Base-by-base conservation (phyloP, 2,329 filamentous ascomycete genomes). In the Claviceps sp. region DNA sequence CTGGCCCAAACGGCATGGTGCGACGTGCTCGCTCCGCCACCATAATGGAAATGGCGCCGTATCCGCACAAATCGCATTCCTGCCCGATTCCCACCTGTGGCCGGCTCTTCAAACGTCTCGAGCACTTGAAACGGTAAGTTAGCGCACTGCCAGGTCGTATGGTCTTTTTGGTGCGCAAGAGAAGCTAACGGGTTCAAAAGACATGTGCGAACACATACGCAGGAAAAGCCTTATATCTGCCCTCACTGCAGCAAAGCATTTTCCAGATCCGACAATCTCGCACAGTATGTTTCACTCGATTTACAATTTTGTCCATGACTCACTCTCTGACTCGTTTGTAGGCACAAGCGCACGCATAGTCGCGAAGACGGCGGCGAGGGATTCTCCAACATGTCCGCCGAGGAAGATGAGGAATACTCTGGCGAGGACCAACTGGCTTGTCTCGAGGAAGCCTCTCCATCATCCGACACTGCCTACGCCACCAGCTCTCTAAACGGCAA, bases 31-130 rank as follows among this genome's bases (percentile, higher is more conserved):
- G 91, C 58, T 96, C 90, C 59, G 91, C 93, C 50, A 97, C 93
- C 4, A 87, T 94, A 69, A 94, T 94, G 85, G 93, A 98, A 69
- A 80, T 96, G 57, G 89, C 89, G 37, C 93, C 94, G 14, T 97
- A 97, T 67, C 89, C 93, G 50, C 89, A 95, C 66, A 98, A 98
- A 71, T 95, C 90, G 42, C 93, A 98, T 71, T 97, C 91, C 2
- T 98, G 93, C 74, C 93, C 93, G n/a, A 98, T 98, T 63, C 93
- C 93, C 30, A 94, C 91, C 52, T 98, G 93, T 68, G 93, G 93
- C 51, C 85, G 93, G 64, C 80, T 96, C 56, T 98, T 98, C 80
- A 98, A 98, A 83, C 85, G 93, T 70, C 81, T 98, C 75, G 93
- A 98, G 75, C 93, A 98, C 74, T 82, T 98, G 65, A 98, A 98